phyloP scores from a whole-genome alignment of 2,329 filamentous ascomycete genomes.

The Penicillium olsonii region DNA sequence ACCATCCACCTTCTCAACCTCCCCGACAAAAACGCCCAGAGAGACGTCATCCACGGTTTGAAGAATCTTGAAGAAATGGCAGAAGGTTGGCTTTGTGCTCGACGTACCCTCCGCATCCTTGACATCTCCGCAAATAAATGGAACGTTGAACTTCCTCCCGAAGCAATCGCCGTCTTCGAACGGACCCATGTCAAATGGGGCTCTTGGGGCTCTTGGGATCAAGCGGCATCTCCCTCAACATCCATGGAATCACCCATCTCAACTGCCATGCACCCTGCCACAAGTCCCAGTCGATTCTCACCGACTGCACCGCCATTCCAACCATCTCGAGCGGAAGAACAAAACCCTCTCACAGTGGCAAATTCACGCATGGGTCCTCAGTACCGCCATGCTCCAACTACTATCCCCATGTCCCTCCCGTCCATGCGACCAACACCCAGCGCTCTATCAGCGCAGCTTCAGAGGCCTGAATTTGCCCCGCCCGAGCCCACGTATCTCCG shows the following conservation, averaged over 20 bases:
- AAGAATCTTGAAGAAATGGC: constrained; percentile 94
- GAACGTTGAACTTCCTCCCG: constrained; percentile 82
- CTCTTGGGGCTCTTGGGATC: constrained; percentile 57
- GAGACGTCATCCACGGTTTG: constrained; percentile 87
- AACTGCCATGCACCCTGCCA: constrained; percentile 16
- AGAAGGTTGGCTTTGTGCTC: constrained; percentile 88
- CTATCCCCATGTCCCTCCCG: constrained; percentile 20
- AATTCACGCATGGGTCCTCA: constrained; percentile 17
- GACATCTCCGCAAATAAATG: constrained; percentile 85
- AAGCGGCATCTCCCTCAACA: constrained; percentile 33
- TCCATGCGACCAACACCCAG: constrained; percentile 21
- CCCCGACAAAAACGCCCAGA: constrained; percentile 83
- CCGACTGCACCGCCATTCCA: constrained; percentile 10
- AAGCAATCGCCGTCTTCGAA: constrained; percentile 73
- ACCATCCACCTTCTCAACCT: constrained; percentile 93
- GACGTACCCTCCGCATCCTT: constrained; percentile 80
- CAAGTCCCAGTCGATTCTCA: constrained; percentile 21
- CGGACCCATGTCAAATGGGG: constrained; percentile 81
- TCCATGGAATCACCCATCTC: constrained; percentile 29
- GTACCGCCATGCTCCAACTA: constrained; percentile 9
- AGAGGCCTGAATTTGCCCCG: constrained; percentile 23
- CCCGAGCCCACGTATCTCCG: constrained; percentile 38
- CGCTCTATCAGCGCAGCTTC: constrained; percentile 19
- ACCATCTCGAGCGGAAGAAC: constrained; percentile 8
- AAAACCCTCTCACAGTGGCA: constrained; percentile 11